Evolutionary conservation across 495 filamentous ascomycete genomes (phyloP), one percentile per base, ranked within the genome.

Genomic region (Hypoxylon fuscum): DNA sequence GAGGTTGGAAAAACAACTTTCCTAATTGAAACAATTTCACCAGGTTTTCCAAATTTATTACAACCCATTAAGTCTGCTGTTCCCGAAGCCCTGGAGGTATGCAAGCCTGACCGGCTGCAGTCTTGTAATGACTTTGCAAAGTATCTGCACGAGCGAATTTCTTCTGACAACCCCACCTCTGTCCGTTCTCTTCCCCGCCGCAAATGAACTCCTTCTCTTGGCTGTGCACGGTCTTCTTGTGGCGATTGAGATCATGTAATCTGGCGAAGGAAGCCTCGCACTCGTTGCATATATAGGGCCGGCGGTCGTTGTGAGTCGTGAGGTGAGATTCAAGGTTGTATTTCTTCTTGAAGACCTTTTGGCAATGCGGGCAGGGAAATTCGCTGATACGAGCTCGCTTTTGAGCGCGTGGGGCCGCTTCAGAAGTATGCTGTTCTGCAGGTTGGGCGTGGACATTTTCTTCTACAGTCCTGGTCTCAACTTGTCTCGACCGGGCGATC

Each of bases 281-380:
- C 2, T 37, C 21, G 71, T 14, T 72, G 69, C 79, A 81, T 7
- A 73, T 68, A 60, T 76, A 77, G 1, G 76, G 74, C n/a, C 77
- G 72, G 50, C 77, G 71, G 54, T 76, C 74, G 17, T 70, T 75
- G 62, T 80, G 79, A 2, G 75, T 79, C 34, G 69, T 73, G 8
- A 78, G 58, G 61, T 80, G 77, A 5, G 72, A 74, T 22, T 74
- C 70, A 8, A 81, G 76, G 65, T 80, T 81, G 70, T 79, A 77
- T n/a, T 77, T 76, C 46, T 75, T 71, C 7, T 77, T 79, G 68
- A 79, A 81, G 17, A 72, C 69, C 60, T 78, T 81, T 20, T 74
- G 70, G 62, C 77, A 80, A 21, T 75, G 56, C 23, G 34, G 68
- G 61, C 77, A 80, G 23, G 74, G 72, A 68, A 78, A 81, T 1